Conservation (phyloP, 148 eudicot genomes). For the Camellia lanceoleosa region DNA sequence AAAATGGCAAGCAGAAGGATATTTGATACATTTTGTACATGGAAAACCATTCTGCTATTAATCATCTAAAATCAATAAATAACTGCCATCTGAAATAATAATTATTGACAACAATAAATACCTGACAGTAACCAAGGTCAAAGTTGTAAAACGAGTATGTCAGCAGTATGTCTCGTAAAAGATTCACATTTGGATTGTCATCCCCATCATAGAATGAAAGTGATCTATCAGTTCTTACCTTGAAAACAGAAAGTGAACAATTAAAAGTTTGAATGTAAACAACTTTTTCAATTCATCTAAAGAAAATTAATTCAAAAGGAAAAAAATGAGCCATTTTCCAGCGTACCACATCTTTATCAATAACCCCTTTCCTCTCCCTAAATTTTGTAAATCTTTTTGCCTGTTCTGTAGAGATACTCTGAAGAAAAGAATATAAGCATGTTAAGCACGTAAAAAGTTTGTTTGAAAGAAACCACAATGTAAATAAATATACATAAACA, state of each 20-base stretch:
- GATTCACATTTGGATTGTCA: conserved; percentile 75
- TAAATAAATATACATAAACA: background rate
- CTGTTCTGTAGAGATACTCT: conserved; percentile 88
- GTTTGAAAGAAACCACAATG: conserved; percentile 9
- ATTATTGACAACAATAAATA: conserved; percentile 19
- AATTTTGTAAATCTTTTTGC: conserved; percentile 90
- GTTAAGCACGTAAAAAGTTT: background rate
- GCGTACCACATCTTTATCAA: conserved; percentile 98
- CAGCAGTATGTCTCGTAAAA: conserved; percentile 77
- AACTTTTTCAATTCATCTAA: conserved; percentile 2
- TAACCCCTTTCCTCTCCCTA: conserved; percentile 90
- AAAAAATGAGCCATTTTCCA: background rate
- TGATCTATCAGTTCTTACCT: conserved; percentile 95
- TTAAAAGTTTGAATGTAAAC: background rate
- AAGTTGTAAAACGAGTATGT: conserved; percentile 99
- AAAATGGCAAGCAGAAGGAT: background rate
- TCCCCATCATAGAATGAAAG: conserved; percentile 86
- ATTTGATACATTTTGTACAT: background rate
- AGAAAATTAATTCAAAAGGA: background rate
- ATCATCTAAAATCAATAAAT: background rate
- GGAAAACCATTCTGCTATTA: background rate
- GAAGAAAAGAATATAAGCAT: conserved; percentile 20
- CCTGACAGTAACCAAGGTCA: conserved; percentile 99
- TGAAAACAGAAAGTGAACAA: conserved; percentile 20
- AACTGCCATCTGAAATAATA: background rate